Evolutionary conservation across 208 protist species (phyloP), one percentile per base, ranked within the genome.

Genomic region (Acanthamoeba healyi): DNA sequence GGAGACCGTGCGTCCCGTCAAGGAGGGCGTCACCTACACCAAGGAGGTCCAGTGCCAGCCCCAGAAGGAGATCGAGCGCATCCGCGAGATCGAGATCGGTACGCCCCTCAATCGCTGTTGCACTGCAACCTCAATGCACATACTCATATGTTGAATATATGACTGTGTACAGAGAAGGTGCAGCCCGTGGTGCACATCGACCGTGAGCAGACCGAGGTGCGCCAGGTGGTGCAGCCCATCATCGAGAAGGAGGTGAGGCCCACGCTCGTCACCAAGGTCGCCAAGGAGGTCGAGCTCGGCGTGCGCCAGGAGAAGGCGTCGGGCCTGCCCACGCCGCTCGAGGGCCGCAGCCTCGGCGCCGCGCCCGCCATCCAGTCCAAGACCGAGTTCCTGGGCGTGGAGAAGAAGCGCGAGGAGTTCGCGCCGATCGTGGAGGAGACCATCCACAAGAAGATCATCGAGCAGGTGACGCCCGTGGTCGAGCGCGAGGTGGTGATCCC

Each of bases 101-200:
- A n/a, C n/a, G n/a, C n/a, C n/a, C n/a, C n/a, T n/a, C n/a, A n/a
- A n/a, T n/a, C n/a, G n/a, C n/a, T n/a, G n/a, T n/a, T n/a, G n/a
- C n/a, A n/a, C n/a, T n/a, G n/a, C n/a, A n/a, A n/a, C n/a, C n/a
- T n/a, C n/a, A n/a, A n/a, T n/a, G n/a, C n/a, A n/a, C n/a, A n/a
- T n/a, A n/a, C n/a, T n/a, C n/a, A n/a, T n/a, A n/a, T n/a, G n/a
- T n/a, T n/a, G n/a, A n/a, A n/a, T n/a, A n/a, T n/a, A n/a, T n/a
- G n/a, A n/a, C n/a, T n/a, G n/a, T n/a, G n/a, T n/a, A n/a, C n/a
- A 72, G 70, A 79, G 70, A 79, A 79, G 70, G 70, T 79, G 70
- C n/a, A 79, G 36, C 70, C 70, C 36, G 70, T 79, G 34, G 70
- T 79, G n/a, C 70, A 79, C 70, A 44, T 79, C 14, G 70, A 79